Evolutionary conservation across 2,329 filamentous ascomycete species (phyloP).

Genomic region (Colletotrichum godetiae): DNA sequence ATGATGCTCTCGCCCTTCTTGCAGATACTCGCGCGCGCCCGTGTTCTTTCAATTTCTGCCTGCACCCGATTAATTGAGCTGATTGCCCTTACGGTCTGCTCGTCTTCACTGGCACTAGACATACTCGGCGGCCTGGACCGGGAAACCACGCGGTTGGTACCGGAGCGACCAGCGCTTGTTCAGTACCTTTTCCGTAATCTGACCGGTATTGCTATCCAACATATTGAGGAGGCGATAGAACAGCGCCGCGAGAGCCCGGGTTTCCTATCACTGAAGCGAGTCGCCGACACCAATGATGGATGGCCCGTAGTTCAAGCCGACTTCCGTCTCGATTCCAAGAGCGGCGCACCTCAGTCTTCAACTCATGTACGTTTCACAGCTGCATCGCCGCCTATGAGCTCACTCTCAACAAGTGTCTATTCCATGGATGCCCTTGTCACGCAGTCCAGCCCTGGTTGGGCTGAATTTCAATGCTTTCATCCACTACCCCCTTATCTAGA

Average conservation of each 20-base stretch:
- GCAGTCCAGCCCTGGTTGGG: constrained; percentile 43
- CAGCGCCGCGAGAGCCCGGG: background rate
- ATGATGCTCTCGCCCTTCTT: too few relatives aligned
- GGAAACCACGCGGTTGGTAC: background rate
- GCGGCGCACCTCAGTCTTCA: constrained; percentile 38
- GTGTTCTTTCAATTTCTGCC: background rate
- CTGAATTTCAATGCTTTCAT: constrained; percentile 51
- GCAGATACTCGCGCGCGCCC: background rate
- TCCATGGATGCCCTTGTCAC: constrained; percentile 53
- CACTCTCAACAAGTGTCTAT: constrained; percentile 40
- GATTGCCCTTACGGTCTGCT: background rate
- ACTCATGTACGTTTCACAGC: constrained; percentile 50
- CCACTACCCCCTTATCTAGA: constrained; percentile 48
- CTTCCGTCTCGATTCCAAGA: constrained; percentile 42
- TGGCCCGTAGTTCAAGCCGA: constrained; percentile 43
- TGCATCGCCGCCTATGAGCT: constrained; percentile 46
- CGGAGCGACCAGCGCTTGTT: background rate
- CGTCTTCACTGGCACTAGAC: background rate
- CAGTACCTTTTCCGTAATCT: background rate
- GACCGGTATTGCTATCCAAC: background rate
- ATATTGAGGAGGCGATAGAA: background rate
- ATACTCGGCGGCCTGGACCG: background rate
- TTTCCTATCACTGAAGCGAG: constrained; percentile 23
- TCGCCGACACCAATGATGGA: constrained; percentile 30
- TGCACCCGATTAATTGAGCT: background rate